Percentiles rank a stretch among this genome's conserved stretches.
These are phyloP conservation scores for Solanum neorickii DNA, from an alignment of 257 asterid species.

Conservation along the genomic window DNA sequence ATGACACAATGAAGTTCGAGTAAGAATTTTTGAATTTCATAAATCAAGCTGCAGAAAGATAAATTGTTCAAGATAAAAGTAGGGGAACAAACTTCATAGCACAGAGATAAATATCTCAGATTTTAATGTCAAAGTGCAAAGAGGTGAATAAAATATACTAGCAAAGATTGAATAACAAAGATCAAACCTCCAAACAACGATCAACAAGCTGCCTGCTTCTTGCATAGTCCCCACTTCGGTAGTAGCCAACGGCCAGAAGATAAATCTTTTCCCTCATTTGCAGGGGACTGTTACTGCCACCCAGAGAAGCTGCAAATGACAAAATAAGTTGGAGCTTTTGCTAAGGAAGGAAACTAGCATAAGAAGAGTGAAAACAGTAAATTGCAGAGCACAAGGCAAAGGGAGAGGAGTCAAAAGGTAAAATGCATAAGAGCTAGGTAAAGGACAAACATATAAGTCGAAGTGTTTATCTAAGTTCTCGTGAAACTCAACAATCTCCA, in stretches of 20 bases:
- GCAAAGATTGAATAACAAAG: not conserved
- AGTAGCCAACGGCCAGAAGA: constrained; percentile 82
- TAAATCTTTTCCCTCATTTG: constrained; percentile 57
- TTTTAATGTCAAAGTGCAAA: not conserved
- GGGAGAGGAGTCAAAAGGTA: not conserved
- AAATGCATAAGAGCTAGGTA: not conserved
- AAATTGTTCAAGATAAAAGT: not conserved
- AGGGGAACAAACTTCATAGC: not conserved
- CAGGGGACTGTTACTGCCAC: constrained; percentile 36
- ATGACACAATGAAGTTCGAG: not conserved
- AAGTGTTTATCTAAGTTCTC: not conserved
- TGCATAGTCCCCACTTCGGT: constrained; percentile 65
- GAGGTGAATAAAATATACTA: not conserved
- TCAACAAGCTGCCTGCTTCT: constrained; percentile 80
- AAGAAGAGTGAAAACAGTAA: not conserved
- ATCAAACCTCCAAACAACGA: constrained; percentile 64
- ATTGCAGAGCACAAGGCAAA: not conserved
- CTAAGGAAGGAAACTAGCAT: not conserved
- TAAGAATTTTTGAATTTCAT: not conserved
- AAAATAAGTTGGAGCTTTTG: constrained; percentile 3
- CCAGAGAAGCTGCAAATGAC: constrained; percentile 56
- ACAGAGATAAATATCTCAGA: not conserved
- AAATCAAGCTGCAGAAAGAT: not conserved
- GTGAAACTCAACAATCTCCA: not conserved
- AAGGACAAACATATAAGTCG: not conserved